These are phyloP conservation scores for Trichoderma koningii DNA, from an alignment of 2,329 filamentous ascomycete species.

Conservation along the genomic window DNA sequence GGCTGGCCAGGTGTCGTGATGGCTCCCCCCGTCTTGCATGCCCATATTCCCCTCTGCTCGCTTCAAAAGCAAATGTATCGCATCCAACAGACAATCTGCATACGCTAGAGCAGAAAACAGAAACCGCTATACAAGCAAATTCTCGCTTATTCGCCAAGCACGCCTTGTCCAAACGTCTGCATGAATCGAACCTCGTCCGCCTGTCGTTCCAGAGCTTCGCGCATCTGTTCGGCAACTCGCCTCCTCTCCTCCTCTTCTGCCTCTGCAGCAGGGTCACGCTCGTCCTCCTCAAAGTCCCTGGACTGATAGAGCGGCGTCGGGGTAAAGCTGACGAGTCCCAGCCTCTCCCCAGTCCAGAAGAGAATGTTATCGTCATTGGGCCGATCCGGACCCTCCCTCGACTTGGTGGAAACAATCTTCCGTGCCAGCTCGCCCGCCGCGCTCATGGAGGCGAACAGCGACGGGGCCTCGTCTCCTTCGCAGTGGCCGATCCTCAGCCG, in stretches of 20 bases:
- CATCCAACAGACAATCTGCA: no score
- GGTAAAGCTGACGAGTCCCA: constrained; percentile 72
- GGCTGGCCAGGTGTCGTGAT: constrained; percentile 13
- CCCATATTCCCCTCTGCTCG: background rate
- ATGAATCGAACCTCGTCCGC: constrained; percentile 79
- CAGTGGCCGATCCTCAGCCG: constrained; percentile 58
- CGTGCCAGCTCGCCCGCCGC: constrained; percentile 72
- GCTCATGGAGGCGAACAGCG: constrained; percentile 55
- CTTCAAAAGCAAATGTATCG: background rate
- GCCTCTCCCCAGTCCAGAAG: constrained; percentile 83
- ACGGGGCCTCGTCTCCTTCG: constrained; percentile 48
- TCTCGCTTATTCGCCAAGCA: background rate
- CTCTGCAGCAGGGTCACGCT: constrained; percentile 48
- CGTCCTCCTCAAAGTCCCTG: constrained; percentile 51
- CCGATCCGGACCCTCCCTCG: constrained; percentile 37
- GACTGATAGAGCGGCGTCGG: constrained; percentile 50
- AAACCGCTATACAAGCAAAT: background rate
- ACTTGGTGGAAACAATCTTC: constrained; percentile 70
- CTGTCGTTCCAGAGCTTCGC: constrained; percentile 71
- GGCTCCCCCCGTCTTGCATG: background rate
- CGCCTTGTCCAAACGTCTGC: constrained; percentile 55
- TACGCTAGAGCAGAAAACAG: no score
- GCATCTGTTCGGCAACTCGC: constrained; percentile 70
- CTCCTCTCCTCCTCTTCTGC: constrained; percentile 57
- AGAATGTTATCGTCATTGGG: constrained; percentile 68